Percentiles rank a stretch among this genome's conserved stretches.
phyloP scores from a whole-genome alignment of 352 stramenopile species.

The Aphanomyces astaci region DNA sequence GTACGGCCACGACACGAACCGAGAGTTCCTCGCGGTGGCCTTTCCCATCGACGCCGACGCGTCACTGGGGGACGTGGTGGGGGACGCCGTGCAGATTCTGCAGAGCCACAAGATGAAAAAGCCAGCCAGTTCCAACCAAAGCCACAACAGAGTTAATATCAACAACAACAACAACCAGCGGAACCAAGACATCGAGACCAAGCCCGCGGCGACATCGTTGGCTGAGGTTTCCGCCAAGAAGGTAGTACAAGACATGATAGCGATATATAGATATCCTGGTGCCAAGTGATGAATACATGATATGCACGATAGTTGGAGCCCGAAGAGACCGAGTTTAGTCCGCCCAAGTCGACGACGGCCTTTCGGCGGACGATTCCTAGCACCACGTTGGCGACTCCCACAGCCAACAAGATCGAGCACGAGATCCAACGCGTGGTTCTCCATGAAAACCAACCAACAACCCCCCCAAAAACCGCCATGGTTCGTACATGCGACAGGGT shows the following conservation, averaged over 20 bases:
- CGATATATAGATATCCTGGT: too few relatives aligned
- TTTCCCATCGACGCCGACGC: constrained; percentile 41
- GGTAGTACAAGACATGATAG: too few relatives aligned
- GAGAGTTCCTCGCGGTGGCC: constrained; percentile 34
- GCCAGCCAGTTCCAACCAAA: too few relatives aligned
- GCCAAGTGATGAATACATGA: too few relatives aligned
- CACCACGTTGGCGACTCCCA: not conserved
- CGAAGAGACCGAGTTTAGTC: constrained; percentile 14
- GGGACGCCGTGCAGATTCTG: constrained; percentile 19
- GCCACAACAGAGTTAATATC: too few relatives aligned
- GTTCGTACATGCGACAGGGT: not conserved
- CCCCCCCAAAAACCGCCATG: constrained; percentile 12
- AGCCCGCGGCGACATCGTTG: not conserved
- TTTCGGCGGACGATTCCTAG: not conserved
- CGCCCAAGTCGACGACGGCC: not conserved
- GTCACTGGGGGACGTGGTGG: constrained; percentile 26
- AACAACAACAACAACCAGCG: too few relatives aligned
- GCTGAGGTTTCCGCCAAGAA: not conserved
- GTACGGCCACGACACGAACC: constrained; percentile 51
- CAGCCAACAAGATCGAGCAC: constrained; percentile 35
- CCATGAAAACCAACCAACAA: too few relatives aligned
- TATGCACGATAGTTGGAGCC: constrained; percentile 20
- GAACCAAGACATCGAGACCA: too few relatives aligned
- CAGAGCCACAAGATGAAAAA: not conserved
- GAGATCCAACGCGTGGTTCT: constrained; percentile 27